Evolutionary conservation across 2,329 filamentous ascomycete genomes (phyloP).

Genomic region (Phialocephala sp.): DNA sequence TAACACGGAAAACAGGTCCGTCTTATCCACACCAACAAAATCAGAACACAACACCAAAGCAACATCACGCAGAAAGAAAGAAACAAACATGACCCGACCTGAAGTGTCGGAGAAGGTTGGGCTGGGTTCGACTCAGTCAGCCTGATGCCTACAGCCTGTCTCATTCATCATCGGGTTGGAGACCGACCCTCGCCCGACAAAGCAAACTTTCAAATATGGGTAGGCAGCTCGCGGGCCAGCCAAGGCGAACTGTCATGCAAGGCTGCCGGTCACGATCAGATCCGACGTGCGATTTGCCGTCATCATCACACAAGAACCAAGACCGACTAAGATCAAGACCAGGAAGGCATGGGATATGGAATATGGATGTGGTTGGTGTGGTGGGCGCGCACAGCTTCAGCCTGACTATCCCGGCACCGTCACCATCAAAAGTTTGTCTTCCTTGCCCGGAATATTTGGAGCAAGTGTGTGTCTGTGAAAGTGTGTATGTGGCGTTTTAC

Average conservation of each 20-base stretch:
- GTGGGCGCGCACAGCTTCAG: not conserved
- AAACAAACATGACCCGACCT: not conserved
- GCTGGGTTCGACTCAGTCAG: not conserved
- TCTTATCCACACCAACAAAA: constrained; percentile 1
- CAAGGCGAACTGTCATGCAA: constrained; percentile 4
- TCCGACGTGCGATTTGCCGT: constrained; percentile 2
- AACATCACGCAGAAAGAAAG: not conserved
- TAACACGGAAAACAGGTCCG: not conserved
- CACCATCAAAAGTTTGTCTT: no score
- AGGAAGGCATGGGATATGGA: not conserved
- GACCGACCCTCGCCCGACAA: not conserved
- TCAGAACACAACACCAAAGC: not conserved
- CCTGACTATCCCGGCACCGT: not conserved
- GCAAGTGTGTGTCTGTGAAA: no score
- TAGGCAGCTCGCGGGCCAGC: not conserved
- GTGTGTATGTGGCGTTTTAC: no score
- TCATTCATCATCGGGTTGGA: not conserved
- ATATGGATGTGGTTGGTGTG: not conserved
- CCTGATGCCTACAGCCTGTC: constrained; percentile 4
- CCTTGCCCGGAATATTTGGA: no score
- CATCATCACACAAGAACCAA: not conserved
- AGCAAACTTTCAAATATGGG: not conserved
- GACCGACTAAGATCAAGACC: not conserved
- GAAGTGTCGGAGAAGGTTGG: not conserved
- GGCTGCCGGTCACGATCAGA: not conserved